Evolutionary conservation across 305 asterid genomes (phyloP).

Genomic region (Ilex paraguariensis): DNA sequence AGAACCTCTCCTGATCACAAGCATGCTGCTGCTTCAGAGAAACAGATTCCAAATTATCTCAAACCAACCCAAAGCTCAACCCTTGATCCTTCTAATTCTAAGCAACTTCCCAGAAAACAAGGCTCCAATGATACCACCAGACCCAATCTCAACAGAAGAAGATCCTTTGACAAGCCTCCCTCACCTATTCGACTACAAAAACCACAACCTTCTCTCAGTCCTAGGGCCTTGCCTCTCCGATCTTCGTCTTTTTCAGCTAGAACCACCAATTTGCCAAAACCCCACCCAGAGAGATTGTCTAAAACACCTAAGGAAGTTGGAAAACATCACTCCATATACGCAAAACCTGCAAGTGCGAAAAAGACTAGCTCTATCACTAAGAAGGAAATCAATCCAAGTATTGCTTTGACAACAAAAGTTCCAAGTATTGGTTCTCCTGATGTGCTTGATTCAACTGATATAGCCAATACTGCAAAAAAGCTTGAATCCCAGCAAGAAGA

Average conservation of each 20-base stretch:
- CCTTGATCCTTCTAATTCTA: too few relatives aligned
- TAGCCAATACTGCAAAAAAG: constrained; percentile 5
- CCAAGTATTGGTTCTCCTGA: constrained; percentile 7
- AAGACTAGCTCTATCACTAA: constrained; percentile 14
- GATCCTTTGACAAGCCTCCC: too few relatives aligned
- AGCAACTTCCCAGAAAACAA: too few relatives aligned
- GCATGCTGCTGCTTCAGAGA: too few relatives aligned
- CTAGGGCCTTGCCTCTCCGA: background rate
- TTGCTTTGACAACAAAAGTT: constrained; percentile 6
- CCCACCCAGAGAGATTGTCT: background rate
- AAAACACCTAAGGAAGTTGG: background rate
- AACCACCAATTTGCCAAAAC: background rate
- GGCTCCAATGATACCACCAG: too few relatives aligned
- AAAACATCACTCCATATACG: constrained; percentile 22
- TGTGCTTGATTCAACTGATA: constrained; percentile 10
- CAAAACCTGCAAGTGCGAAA: constrained; percentile 26
- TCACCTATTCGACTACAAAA: too few relatives aligned
- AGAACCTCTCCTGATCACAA: too few relatives aligned
- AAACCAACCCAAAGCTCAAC: too few relatives aligned
- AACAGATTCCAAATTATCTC: too few relatives aligned
- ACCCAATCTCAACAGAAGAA: background rate
- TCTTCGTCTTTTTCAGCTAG: background rate
- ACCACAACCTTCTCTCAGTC: too few relatives aligned
- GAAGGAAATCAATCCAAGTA: constrained; percentile 11
- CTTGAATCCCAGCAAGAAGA: constrained; percentile 20